These are phyloP conservation scores for Thelonectria blattea DNA, from an alignment of 2,329 filamentous ascomycete species.

Conservation along the genomic window DNA sequence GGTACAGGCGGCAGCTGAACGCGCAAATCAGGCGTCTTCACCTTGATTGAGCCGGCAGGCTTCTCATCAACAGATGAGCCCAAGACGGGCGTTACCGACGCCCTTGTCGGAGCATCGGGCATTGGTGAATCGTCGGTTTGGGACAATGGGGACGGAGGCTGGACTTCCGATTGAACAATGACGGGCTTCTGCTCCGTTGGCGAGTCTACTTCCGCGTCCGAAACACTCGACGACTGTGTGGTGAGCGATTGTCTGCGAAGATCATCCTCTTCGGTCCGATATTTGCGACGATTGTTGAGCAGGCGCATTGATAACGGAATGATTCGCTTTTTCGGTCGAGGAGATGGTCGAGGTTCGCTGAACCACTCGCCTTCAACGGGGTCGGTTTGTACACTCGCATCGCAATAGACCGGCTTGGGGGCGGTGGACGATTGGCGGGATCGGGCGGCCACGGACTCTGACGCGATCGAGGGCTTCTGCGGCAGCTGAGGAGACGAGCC, in stretches of 20 bases:
- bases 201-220: constrained; percentile 50
- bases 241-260: constrained; percentile 38
- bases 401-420: constrained; percentile 53
- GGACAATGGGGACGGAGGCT: constrained; percentile 35
- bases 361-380: constrained; percentile 61
- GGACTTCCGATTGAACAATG: constrained; percentile 26
- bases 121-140: constrained; percentile 35
- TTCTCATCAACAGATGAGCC: constrained; percentile 26
- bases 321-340: constrained; percentile 54
- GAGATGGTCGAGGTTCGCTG: constrained; percentile 44
- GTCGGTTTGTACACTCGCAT: constrained; percentile 62
- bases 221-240: constrained; percentile 37
- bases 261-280: constrained; percentile 49
- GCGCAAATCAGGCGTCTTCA: constrained; percentile 53
- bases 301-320: constrained; percentile 61
- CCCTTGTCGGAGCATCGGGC: constrained; percentile 41
- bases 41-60: constrained; percentile 36
- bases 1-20: constrained; percentile 65
- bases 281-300: constrained; percentile 54
- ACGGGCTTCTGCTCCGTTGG: constrained; percentile 42
- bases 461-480: constrained; percentile 37
- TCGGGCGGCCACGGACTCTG: constrained; percentile 35
- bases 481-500: constrained; percentile 49
- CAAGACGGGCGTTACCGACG: constrained; percentile 32
- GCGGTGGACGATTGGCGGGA: constrained; percentile 49